A percentile compares a stretch with the other conserved stretches of the same genome.
phyloP scores from a whole-genome alignment of 805 yeast species.

The Saccharomyces paradoxus region DNA sequence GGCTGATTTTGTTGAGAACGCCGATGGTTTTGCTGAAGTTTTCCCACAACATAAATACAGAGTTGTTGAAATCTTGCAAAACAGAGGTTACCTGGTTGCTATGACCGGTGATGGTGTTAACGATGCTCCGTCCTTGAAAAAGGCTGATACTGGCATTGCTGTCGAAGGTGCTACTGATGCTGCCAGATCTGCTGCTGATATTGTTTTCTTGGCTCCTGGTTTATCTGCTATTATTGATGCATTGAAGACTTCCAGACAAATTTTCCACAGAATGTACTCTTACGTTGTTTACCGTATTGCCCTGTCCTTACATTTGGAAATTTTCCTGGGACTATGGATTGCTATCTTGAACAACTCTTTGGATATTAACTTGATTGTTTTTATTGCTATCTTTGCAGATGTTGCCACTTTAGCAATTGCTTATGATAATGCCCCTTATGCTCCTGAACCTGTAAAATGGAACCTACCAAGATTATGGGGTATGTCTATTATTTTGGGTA shows the following conservation, averaged over 20 bases:
- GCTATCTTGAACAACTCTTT: conserved; percentile 82
- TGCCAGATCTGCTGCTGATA: conserved; percentile 95
- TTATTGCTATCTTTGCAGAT: conserved; percentile 95
- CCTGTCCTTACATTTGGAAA: conserved; percentile 85
- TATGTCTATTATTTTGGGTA: conserved; percentile 83
- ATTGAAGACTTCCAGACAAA: conserved; percentile 88
- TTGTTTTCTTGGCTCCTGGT: conserved; percentile 93
- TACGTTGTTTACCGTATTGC: conserved; percentile 98
- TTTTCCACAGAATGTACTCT: conserved; percentile 98
- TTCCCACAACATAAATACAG: conserved; percentile 97
- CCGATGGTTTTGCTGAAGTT: conserved; percentile 97
- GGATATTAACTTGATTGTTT: conserved; percentile 85
- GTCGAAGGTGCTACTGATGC: conserved; percentile 98
- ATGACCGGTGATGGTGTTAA: conserved; percentile 99
- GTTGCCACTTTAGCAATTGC: conserved; percentile 96
- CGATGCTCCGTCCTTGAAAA: conserved; percentile 96
- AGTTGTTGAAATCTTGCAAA: conserved; percentile 90
- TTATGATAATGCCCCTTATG: conserved; percentile 93
- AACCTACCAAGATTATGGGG: conserved; percentile 96
- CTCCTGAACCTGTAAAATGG: conserved; percentile 92
- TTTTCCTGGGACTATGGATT: conserved; percentile 94
- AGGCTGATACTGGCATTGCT: conserved; percentile 95
- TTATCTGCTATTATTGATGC: conserved; percentile 91
- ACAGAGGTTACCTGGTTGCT: conserved; percentile 95
- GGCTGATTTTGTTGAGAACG: conserved; percentile 95